These are phyloP conservation scores for Lentinula novae-zelandiae DNA, from an alignment of 1,284 basidiomycete species.

Conservation along the genomic window DNA sequence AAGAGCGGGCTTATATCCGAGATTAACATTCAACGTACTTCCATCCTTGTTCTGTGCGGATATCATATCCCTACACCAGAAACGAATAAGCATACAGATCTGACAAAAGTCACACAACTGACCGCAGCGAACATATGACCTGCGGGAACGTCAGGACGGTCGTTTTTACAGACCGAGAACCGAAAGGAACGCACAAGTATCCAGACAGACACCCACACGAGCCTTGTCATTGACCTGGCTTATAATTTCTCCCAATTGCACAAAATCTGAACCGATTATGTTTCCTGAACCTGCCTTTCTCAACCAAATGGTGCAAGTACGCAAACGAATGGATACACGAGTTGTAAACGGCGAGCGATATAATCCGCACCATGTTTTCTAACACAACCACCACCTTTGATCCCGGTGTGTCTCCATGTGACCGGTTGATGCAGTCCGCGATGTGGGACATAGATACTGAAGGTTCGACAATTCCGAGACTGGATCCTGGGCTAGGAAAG, in stretches of 20 bases:
- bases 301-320: neutral
- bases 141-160: constrained; percentile 23
- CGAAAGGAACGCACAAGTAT: constrained; percentile 58
- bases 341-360: neutral
- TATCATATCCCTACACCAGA: constrained; percentile 68
- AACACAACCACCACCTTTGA: constrained; percentile 63
- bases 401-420: constrained; percentile 59
- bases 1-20: constrained; percentile 12
- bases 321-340: neutral
- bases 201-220: constrained; percentile 79
- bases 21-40: constrained; percentile 43
- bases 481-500: constrained; percentile 68
- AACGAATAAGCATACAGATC: neutral
- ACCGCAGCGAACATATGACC: constrained; percentile 82
- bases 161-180: too few species aligned
- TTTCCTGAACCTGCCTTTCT: constrained; percentile 78
- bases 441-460: constrained; percentile 65
- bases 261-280: constrained; percentile 71
- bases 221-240: constrained; percentile 69
- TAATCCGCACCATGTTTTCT: constrained; percentile 74
- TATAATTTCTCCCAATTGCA: constrained; percentile 71
- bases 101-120: constrained; percentile 18
- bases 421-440: constrained; percentile 73
- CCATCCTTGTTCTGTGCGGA: constrained; percentile 65
- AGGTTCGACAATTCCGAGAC: constrained; percentile 63